A percentile compares a stretch with the other conserved stretches of the same genome.
These are phyloP conservation scores for Pichia occidentalis DNA, from an alignment of 805 yeast genomes.

Conservation along the genomic window DNA sequence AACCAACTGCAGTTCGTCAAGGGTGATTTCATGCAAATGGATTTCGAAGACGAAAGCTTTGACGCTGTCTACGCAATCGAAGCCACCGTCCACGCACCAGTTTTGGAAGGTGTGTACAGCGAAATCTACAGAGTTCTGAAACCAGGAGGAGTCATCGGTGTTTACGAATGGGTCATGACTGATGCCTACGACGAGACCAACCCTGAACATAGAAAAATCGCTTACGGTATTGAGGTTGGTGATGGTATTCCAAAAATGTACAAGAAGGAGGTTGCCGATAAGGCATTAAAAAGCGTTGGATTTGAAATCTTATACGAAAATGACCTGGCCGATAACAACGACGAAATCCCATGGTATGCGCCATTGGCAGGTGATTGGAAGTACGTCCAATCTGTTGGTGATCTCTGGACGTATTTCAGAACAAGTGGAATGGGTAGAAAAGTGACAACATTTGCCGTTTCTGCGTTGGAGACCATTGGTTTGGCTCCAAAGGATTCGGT, in stretches of 20 bases:
- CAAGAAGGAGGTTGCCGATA: conserved; percentile 73
- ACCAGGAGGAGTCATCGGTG: conserved; percentile 98
- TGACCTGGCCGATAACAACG: conserved; percentile 79
- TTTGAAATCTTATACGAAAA: conserved; percentile 68
- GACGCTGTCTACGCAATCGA: conserved; percentile 98
- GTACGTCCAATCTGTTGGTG: conserved; percentile 72
- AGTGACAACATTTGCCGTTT: conserved; percentile 73
- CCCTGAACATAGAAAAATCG: conserved; percentile 86
- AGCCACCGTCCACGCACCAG: conserved; percentile 98
- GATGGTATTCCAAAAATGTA: conserved; percentile 99
- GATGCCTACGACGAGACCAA: conserved; percentile 82
- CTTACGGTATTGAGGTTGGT: conserved; percentile 96
- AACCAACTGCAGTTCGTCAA: conserved; percentile 80
- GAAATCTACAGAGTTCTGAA: conserved; percentile 93
- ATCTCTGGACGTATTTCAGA: conserved; percentile 79
- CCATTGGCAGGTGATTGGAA: conserved; percentile 94
- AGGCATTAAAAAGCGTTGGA: conserved; percentile 82
- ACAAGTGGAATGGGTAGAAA: conserved; percentile 82
- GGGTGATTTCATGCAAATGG: conserved; percentile 99
- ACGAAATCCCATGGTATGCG: conserved; percentile 93
- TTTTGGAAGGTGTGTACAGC: conserved; percentile 88
- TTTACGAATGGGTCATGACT: conserved; percentile 99
- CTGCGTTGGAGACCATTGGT: conserved; percentile 76
- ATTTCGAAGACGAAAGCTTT: conserved; percentile 80
- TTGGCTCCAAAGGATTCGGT: conserved; percentile 89